Evolutionary conservation across 768 basidiomycete species (phyloP), one percentile per base, ranked within the genome.

Genomic region (Naganishia vishniacii): DNA sequence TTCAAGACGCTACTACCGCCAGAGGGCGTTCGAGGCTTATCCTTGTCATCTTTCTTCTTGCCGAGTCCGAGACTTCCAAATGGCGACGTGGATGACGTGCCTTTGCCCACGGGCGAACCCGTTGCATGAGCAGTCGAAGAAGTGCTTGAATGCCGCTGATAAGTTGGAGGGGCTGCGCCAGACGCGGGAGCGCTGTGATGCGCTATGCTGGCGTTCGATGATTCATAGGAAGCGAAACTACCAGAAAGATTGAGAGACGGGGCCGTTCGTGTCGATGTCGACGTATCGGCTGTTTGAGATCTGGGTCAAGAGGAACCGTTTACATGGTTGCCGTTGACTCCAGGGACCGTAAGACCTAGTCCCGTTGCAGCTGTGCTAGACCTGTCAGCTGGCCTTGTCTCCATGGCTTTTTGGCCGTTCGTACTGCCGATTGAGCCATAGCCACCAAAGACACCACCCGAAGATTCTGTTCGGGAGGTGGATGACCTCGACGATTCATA

Each of bases 31-130:
- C 53, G 2, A 6, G 34, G 34, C 18, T 37, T 56, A 12, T 56
- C 53, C 23, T 37, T 56, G 13, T 56, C 53, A 13, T 56, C 53
- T 23, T 56, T 56, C 26, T 56, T 56, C 53, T 56, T 56, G 4
- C 53, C 53, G 7, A 56, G 32, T 2, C 53, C 53, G 32, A 56
- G 37, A 13, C 32, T 37, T 23, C 53, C 53, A 51, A 51, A 51
- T 34, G 53, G 34, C 53, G 53, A 56, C 20, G 4, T 25, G 12
- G 53, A 56, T 11, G 49, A 29, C 31, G 16, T 40, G 16, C 31
- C 53, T 26, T 26, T 56, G 53, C 37, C 26, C 7, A 8, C 9
- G 4, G 53, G 53, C 9, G 53, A 56, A 3, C 20, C 23, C 16
- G 34, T 18, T 32, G 34, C 5, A 23, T 1, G 32, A 32, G 34